Base-by-base conservation (phyloP, 495 filamentous ascomycete genomes). In the Xylaria grammica region DNA sequence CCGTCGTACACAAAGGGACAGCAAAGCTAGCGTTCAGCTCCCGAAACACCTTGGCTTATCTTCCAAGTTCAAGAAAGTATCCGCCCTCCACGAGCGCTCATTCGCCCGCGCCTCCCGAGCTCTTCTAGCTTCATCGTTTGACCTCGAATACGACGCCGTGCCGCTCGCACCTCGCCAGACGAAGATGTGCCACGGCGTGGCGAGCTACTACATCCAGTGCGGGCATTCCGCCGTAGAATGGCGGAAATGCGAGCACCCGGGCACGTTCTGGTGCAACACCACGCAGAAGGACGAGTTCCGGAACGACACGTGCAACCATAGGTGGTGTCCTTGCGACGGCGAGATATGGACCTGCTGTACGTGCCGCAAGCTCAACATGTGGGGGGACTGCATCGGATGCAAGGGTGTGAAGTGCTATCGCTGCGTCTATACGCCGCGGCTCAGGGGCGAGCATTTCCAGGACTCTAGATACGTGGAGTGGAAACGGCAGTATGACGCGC, bases 261-360 rank as follows among this genome's bases (percentile, higher is more conserved):
- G 17, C 48, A 8, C 5, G 22, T 1, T 50, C n/a, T n/a, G n/a
- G n/a, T n/a, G n/a, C n/a, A n/a, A n/a, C n/a, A n/a, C n/a, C n/a
- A n/a, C n/a, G n/a, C n/a, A n/a, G 48, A 22, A 22, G 13, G 48
- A 50, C 22, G 48, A 27, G 24, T 50, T 50, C 48, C 48, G 48
- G 13, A 7, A 50, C 48, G 48, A 50, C 22, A 29, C 48, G 24
- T 50, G 48, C 24, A 29, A 8, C 24, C 48, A 50, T 26, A 15
- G 48, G 22, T 50, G 48, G 48, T 50, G 48, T 29, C 26, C 29
- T 10, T 11, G 22, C 3, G 4, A n/a, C 24, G 48, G 48, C 6
- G 2, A 5, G 11, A 15, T 6, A 17, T 50, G 48, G 48, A 50
- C 26, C 13, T 50, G 48, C 26, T 50, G 48, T 26, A 3, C 1